Percentiles rank a stretch among this genome's conserved stretches.
Conservation (phyloP, 2,329 filamentous ascomycete species). For the Phialophora tarda region DNA sequence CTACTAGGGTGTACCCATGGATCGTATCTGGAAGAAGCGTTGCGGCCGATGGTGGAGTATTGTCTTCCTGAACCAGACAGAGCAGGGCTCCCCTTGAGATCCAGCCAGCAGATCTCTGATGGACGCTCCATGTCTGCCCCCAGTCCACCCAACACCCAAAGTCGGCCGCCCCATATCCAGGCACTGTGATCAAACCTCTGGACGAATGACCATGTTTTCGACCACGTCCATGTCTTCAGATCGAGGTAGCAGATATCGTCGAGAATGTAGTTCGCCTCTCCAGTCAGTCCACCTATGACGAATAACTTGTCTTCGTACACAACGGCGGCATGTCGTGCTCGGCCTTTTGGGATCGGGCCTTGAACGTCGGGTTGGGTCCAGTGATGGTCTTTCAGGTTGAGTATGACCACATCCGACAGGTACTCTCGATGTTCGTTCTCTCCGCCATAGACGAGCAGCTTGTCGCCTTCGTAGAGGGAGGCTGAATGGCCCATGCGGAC, state of each 20-base stretch:
- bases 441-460: conserved; percentile 94
- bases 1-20: conserved; percentile 48
- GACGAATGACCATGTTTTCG: conserved; percentile 92
- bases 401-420: conserved; percentile 92
- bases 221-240: conserved; percentile 97
- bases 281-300: conserved; percentile 92
- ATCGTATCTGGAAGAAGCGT: conserved; percentile 42
- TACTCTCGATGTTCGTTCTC: conserved; percentile 98
- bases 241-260: conserved; percentile 98
- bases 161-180: conserved; percentile 87
- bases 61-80: conserved; percentile 58
- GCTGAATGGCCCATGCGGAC: conserved; percentile 78
- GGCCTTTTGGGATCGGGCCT: conserved; percentile 83
- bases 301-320: conserved; percentile 97
- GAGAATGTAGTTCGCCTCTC: conserved; percentile 86
- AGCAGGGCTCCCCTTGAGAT: conserved; percentile 86
- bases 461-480: conserved; percentile 89
- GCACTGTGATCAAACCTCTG: conserved; percentile 93
- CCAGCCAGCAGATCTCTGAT: conserved; percentile 96
- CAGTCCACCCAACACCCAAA: conserved; percentile 96
- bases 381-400: conserved; percentile 90
- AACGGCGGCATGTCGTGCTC: conserved; percentile 90
- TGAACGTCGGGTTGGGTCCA: conserved; percentile 92
- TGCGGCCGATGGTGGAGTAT: conserved; percentile 32
- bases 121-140: conserved; percentile 97